Base-by-base conservation (phyloP, 768 basidiomycete species). In the Phaeotremella skinneri region DNA sequence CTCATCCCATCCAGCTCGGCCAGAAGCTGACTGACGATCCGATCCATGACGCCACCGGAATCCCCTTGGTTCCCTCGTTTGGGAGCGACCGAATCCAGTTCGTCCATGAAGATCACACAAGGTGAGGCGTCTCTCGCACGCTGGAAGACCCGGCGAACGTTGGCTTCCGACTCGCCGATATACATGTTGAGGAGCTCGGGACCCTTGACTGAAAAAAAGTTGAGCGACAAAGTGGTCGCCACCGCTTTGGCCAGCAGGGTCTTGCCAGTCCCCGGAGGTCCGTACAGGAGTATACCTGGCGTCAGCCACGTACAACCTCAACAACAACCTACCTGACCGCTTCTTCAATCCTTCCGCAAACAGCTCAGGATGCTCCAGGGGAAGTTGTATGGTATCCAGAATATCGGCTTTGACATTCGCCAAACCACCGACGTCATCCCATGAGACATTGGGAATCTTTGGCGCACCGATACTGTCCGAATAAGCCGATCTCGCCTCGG, bases 181-280 rank as follows among this genome's bases (percentile, higher is more conserved):
- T 94, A 97, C 93, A 97, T 97, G 78, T 94, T 94, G 51, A 96
- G 83, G 34, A 97, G 79, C 70, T 97, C 93, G 2, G 93, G 93
- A 0, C 93, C 93, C 75, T 97, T 96, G 68, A 96, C 85, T n/a
- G 91, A 93, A 79, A 97, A 88, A 78, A 97, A 96, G 75, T 96
- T 96, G 64, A 96, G 82, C 25, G 91, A 87, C 74, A 89, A 96
- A 2, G 91, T 90, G 0, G 92, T 96, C 23, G 93, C 93, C 39
- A 97, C 92, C 11, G 93, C 93, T 78, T 97, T 97, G 7, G 93
- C 93, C 47, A 97, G 83, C 5, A 97, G 78, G 0, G 93, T 97
- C 76, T 97, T 97, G 1, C 93, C 93, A 1, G 93, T 97, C 26
- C 93, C 93, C 4, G 93, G 93, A 2, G 93, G 93, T 0, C 93